Evolutionary conservation across 805 yeast species (phyloP).

Genomic region (Yarrowia keelungensis): DNA sequence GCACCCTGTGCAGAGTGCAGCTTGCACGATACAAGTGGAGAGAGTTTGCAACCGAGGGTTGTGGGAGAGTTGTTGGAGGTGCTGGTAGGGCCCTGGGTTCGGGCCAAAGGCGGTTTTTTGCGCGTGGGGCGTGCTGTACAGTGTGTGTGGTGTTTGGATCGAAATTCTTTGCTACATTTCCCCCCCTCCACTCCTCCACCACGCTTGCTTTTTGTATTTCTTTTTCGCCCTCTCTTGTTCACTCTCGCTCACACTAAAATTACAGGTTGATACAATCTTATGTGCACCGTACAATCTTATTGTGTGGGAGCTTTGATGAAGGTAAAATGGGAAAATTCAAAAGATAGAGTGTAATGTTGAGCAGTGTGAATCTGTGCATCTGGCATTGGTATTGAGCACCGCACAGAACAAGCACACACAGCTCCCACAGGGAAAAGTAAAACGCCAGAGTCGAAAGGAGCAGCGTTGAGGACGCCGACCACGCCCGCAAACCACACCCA

Average conservation of each 20-base stretch:
- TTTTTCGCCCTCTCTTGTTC: constrained; percentile 5
- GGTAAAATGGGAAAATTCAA: constrained; percentile 21
- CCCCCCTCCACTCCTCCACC: too few species aligned
- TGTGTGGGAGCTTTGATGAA: constrained; percentile 7
- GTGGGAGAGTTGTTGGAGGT: neutral
- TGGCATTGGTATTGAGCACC: constrained; percentile 7
- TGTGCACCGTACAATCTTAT: constrained; percentile 36
- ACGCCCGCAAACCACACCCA: too few species aligned
- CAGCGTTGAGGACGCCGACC: too few species aligned
- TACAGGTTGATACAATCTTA: constrained; percentile 16
- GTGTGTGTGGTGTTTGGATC: too few species aligned
- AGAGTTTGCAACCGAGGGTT: constrained; percentile 17
- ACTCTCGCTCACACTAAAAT: neutral
- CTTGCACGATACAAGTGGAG: constrained; percentile 23
- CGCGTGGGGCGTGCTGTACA: too few species aligned
- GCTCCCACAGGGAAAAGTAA: neutral
- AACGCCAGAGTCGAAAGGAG: too few species aligned
- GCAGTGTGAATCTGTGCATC: constrained; percentile 36
- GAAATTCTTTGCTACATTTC: too few species aligned
- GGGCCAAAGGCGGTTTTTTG: too few species aligned
- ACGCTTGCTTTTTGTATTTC: neutral
- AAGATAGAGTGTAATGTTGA: constrained; percentile 34
- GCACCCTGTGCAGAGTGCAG: constrained; percentile 25
- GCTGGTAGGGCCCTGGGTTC: too few species aligned
- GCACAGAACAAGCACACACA: neutral